phyloP scores from a whole-genome alignment of 306 rosid genomes.

The Cicer bijugum region DNA sequence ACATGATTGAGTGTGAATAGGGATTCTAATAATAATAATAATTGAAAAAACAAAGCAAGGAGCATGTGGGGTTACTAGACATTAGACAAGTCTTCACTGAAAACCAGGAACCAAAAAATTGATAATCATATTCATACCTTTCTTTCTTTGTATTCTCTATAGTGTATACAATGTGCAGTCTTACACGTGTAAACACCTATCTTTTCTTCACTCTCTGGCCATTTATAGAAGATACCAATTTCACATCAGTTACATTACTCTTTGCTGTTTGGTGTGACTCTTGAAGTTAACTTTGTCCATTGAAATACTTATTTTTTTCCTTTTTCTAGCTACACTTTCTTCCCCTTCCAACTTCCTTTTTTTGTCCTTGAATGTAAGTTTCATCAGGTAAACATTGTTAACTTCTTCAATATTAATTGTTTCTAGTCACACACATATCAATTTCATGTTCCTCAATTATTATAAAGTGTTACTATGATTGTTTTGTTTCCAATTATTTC shows the following conservation, averaged over 20 bases:
- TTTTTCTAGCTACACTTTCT: conserved; percentile 19
- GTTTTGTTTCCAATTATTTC: conserved; percentile 36
- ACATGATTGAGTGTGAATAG: neutral
- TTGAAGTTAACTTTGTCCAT: conserved; percentile 45
- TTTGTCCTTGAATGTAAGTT: conserved; percentile 37
- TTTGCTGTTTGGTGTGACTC: conserved; percentile 57
- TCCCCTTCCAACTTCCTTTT: neutral
- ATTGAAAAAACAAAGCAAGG: conserved; percentile 26
- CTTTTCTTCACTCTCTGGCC: conserved; percentile 46
- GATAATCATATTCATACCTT: conserved; percentile 23
- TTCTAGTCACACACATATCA: conserved; percentile 26
- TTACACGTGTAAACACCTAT: conserved; percentile 55
- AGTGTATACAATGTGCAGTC: conserved; percentile 50
- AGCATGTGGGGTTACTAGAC: conserved; percentile 72
- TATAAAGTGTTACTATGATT: conserved; percentile 17
- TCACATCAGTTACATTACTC: conserved; percentile 47
- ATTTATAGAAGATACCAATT: conserved; percentile 41
- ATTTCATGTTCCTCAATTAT: conserved; percentile 45
- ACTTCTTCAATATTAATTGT: conserved; percentile 25
- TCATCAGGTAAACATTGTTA: conserved; percentile 17
- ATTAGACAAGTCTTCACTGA: conserved; percentile 61
- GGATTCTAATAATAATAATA: neutral
- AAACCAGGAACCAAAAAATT: conserved; percentile 66
- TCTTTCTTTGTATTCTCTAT: conserved; percentile 45
- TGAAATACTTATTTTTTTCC: conserved; percentile 26